phyloP scores from a whole-genome alignment of 441 rosid species.

The Erodium trifolium region DNA sequence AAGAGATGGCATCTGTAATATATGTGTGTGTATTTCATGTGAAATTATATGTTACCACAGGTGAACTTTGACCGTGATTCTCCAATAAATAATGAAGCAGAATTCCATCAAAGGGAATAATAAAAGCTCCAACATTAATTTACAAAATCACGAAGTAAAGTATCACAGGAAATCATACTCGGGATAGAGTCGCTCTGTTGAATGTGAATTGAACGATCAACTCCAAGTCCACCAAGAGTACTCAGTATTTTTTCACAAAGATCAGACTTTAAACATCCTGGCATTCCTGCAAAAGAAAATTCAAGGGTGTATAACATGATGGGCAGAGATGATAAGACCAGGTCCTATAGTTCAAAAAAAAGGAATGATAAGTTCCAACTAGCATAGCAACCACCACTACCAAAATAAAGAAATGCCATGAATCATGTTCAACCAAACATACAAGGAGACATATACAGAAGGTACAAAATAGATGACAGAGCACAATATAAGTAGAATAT shows the following conservation, averaged over 20 bases:
- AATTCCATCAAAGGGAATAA: neutral
- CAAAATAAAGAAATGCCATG: neutral
- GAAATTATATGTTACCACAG: neutral
- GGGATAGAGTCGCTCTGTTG: constrained; percentile 94
- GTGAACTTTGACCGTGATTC: neutral
- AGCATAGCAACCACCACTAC: neutral
- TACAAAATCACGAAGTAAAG: neutral
- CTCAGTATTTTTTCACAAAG: constrained; percentile 78
- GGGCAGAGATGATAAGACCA: neutral
- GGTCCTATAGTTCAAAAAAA: neutral
- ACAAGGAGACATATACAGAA: neutral
- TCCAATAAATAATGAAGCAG: neutral
- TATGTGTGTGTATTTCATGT: too few relatives aligned
- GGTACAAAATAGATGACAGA: neutral
- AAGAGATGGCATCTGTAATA: neutral
- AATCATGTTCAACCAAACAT: neutral
- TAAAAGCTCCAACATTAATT: neutral
- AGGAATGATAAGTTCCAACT: neutral
- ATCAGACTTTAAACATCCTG: constrained; percentile 96
- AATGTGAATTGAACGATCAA: constrained; percentile 68
- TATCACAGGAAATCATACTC: constrained; percentile 37
- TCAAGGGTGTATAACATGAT: constrained; percentile 14
- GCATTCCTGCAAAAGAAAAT: constrained; percentile 53
- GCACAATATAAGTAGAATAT: neutral
- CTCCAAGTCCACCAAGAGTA: constrained; percentile 66